These are phyloP conservation scores for Colletotrichum sp. DNA, from an alignment of 2,329 filamentous ascomycete genomes.

Conservation along the genomic window DNA sequence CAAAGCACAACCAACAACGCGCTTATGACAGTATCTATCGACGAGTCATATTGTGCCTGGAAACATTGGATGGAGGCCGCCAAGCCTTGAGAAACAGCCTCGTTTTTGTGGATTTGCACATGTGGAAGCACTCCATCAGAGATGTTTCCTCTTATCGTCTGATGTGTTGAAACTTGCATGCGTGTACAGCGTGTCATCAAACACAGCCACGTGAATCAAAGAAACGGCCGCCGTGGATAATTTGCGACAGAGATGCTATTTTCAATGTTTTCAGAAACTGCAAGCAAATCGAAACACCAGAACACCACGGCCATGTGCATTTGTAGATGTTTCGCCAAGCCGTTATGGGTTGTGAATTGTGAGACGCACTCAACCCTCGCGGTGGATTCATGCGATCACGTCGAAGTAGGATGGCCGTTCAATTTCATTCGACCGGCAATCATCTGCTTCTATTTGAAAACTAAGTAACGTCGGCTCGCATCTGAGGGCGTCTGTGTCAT, in stretches of 20 bases:
- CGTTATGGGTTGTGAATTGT: too few species aligned
- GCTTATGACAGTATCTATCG: neutral
- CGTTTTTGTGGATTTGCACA: neutral
- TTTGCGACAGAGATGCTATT: neutral
- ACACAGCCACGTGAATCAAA: neutral
- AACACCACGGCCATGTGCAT: neutral
- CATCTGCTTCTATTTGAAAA: too few species aligned
- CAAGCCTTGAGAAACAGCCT: neutral
- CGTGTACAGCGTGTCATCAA: neutral
- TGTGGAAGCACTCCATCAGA: too few species aligned
- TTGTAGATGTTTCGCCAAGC: neutral
- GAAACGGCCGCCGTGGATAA: rapidly evolving
- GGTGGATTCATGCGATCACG: too few species aligned
- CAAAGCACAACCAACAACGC: neutral
- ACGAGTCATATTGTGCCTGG: neutral
- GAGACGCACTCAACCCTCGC: too few species aligned
- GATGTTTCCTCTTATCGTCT: neutral
- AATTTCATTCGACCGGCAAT: too few species aligned
- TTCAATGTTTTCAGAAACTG: neutral
- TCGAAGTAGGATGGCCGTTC: too few species aligned
- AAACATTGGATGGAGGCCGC: neutral
- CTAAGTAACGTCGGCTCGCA: too few species aligned
- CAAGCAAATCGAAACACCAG: rapidly evolving
- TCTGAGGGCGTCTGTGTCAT: too few species aligned
- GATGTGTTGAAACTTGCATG: neutral